phyloP scores from a whole-genome alignment of 331 rosid species.

The Quercus lobata region DNA sequence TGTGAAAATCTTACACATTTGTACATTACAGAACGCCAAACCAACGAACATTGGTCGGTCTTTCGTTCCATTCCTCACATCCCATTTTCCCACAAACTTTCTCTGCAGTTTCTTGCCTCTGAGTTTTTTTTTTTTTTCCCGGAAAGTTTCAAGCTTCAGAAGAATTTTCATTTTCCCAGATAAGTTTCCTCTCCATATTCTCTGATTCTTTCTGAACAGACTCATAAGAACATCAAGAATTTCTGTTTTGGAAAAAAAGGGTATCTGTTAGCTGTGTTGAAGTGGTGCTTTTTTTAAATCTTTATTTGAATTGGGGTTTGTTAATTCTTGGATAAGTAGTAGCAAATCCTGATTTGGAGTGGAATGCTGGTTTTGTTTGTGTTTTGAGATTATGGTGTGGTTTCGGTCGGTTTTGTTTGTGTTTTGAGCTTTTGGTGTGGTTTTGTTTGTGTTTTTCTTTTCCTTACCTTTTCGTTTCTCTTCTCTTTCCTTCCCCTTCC shows the following conservation, averaged over 20 bases:
- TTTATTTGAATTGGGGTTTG: conserved; percentile 47
- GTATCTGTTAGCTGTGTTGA: conserved; percentile 18
- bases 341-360: conserved; percentile 26
- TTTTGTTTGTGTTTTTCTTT: too few species aligned
- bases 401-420: too few species aligned
- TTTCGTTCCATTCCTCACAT: conserved; percentile 28
- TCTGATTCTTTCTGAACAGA: background rate
- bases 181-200: conserved; percentile 32
- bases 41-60: conserved; percentile 8
- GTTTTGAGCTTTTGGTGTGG: too few species aligned
- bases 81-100: conserved; percentile 3
- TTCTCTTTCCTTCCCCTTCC: too few species aligned
- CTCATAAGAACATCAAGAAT: background rate
- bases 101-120: conserved; percentile 18
- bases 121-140: conserved; percentile 26
- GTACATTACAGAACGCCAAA: conserved; percentile 18
- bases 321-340: conserved; percentile 17
- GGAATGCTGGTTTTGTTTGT: background rate
- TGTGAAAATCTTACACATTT: conserved; percentile 16
- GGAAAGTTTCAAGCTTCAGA: conserved; percentile 32
- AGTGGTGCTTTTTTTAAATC: conserved; percentile 1
- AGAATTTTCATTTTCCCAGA: conserved; percentile 32
- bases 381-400: conserved; percentile 15
- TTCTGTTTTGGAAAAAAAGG: background rate
- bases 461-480: too few species aligned